Percentiles rank a stretch among this genome's conserved stretches.
Conservation (phyloP, 2,329 filamentous ascomycete genomes). For the Colletotrichum salicis region DNA sequence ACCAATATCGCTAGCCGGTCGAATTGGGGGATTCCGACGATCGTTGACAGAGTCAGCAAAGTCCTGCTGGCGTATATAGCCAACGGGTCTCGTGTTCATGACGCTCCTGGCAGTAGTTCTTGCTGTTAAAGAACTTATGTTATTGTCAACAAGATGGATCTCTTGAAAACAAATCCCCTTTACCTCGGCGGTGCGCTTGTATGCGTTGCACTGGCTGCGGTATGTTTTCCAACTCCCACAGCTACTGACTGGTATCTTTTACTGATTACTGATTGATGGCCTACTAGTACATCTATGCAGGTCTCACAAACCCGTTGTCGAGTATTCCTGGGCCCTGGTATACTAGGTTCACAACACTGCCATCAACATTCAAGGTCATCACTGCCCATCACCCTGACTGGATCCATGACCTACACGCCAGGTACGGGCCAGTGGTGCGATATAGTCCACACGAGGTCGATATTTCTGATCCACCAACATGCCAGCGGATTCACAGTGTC, state of each 20-base stretch:
- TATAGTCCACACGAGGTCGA: constrained; percentile 26
- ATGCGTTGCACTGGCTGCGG: constrained; percentile 5
- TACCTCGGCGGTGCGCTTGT: constrained; percentile 9
- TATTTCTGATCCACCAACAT: constrained; percentile 37
- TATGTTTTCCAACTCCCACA: not conserved
- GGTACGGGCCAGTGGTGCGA: constrained; percentile 30
- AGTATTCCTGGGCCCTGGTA: constrained; percentile 28
- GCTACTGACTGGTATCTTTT: too few relatives aligned
- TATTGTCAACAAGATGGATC: not conserved
- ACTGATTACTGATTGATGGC: too few relatives aligned
- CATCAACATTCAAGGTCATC: constrained; percentile 8
- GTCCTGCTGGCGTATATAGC: not conserved
- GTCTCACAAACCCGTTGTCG: constrained; percentile 21
- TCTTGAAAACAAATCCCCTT: constrained; percentile 12
- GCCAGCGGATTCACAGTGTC: constrained; percentile 44
- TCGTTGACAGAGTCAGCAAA: too few relatives aligned
- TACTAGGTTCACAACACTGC: constrained; percentile 18
- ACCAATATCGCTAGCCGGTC: not conserved
- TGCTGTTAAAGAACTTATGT: not conserved
- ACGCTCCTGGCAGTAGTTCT: too few relatives aligned
- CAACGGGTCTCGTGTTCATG: too few relatives aligned
- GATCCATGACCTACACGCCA: constrained; percentile 25
- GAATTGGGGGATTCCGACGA: not conserved
- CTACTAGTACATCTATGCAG: constrained; percentile 16
- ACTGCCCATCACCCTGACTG: constrained; percentile 11